A percentile compares a stretch with the other conserved stretches of the same genome.
phyloP scores from a whole-genome alignment of 169 alveolate species.

The Miamiensis avidus region DNA sequence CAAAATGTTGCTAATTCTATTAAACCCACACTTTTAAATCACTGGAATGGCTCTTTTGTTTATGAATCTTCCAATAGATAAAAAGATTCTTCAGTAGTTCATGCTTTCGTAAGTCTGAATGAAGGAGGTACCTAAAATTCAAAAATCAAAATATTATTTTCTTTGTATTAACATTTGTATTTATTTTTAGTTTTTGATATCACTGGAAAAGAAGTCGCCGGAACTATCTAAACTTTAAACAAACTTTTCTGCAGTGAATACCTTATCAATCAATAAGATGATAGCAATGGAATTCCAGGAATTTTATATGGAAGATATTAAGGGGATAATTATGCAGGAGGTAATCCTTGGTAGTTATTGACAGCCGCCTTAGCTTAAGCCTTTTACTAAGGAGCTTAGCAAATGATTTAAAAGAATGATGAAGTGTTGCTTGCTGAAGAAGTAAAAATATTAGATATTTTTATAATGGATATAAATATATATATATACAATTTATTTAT shows the following conservation, averaged over 20 bases:
- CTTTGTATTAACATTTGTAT: too few relatives aligned
- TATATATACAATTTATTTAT: too few relatives aligned
- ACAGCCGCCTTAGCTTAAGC: slow-evolving; percentile 7
- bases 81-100: slow-evolving; percentile 12
- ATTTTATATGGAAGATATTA: slow-evolving; percentile 18
- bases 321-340: slow-evolving; percentile 26
- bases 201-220: not conserved
- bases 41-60: slow-evolving; percentile 24
- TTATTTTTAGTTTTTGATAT: too few relatives aligned
- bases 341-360: slow-evolving; percentile 24
- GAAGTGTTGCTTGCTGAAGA: not conserved
- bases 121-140: not conserved
- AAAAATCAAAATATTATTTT: too few relatives aligned
- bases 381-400: slow-evolving; percentile 5
- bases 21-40: not conserved
- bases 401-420: not conserved
- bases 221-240: slow-evolving; percentile 3
- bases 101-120: not conserved
- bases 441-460: not conserved
- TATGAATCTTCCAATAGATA: slow-evolving; percentile 10
- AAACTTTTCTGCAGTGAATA: slow-evolving; percentile 6
- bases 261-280: slow-evolving; percentile 4
- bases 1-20: not conserved
- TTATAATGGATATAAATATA: too few relatives aligned
- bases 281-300: slow-evolving; percentile 23